phyloP scores from a whole-genome alignment of 2,329 filamentous ascomycete genomes.

The Celoporthe dispersa region DNA sequence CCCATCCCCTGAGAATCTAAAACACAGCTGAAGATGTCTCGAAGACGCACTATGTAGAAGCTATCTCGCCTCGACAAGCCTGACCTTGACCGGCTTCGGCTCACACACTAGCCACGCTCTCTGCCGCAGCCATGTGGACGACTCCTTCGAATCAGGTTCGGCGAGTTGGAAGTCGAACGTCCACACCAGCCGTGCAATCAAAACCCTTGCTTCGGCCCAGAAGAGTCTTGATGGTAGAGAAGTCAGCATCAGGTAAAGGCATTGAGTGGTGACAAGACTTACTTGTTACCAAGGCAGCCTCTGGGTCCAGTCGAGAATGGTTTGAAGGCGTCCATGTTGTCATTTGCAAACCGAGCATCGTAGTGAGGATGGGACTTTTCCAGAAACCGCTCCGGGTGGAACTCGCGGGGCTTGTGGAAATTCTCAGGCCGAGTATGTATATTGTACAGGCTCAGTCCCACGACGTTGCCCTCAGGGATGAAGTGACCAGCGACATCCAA shows the following conservation, averaged over 20 bases:
- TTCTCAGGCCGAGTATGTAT: slow-evolving; percentile 14
- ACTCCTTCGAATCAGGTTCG: neutral
- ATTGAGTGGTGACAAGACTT: neutral
- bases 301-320: slow-evolving; percentile 22
- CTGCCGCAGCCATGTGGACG: neutral
- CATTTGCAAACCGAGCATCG: neutral
- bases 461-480: slow-evolving; percentile 14
- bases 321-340: slow-evolving; percentile 1
- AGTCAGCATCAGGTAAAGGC: neutral
- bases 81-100: neutral
- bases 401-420: slow-evolving; percentile 5
- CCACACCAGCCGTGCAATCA: neutral
- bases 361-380: neutral
- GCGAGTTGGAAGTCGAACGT: neutral
- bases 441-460: slow-evolving; percentile 1
- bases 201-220: neutral
- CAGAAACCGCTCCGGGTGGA: neutral
- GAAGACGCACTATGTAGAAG: neutral
- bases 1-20: too few species aligned
- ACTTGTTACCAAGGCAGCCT: slow-evolving; percentile 25
- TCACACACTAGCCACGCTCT: slow-evolving; percentile 1
- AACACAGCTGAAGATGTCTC: too few species aligned
- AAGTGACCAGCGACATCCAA: slow-evolving; percentile 12
- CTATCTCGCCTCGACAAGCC: neutral
- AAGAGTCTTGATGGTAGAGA: neutral